Base-by-base conservation (phyloP, 768 basidiomycete species). In the Mycena galopus region DNA sequence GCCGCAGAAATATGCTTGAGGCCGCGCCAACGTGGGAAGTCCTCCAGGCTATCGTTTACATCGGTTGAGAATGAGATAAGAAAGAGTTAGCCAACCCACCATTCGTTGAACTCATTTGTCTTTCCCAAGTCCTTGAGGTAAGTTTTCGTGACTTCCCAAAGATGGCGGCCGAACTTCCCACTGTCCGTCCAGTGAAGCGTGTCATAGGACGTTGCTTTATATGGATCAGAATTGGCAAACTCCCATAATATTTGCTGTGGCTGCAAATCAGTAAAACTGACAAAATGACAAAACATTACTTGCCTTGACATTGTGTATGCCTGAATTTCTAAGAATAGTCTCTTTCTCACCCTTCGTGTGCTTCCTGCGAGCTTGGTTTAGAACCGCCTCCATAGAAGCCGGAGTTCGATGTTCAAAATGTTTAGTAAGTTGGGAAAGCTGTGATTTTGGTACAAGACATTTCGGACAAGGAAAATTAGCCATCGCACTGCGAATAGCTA, bases 171-270 rank as follows among this genome's bases (percentile, higher is more conserved):
- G 33, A 56, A 71, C 2, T 51, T 53, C 21, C 69, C 69, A 3
- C 69, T 47, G 17, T 71, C 69, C 16, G 65, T 65, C 29, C 7
- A 71, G 16, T 71, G 69, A 17, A 71, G 61, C 37, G 56, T 60
- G 47, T 71, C 69, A 25, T 65, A 71, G 27, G 63, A 63, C 1
- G 47, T 16, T n/a, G 63, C 69, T 33, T 59, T 19, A 29, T 71
- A 71, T 29, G 55, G 56, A 27, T 65, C 63, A 10, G 64, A 71
- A 33, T 71, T 16, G 30, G 29, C 35, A 29, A 70, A 70, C 11
- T 51, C n/a, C 69, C 69, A 70, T 27, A 63, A 61, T n/a, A 63
- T 57, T 33, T 70, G 69, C 69, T 70, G 29, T 25, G 19, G 30
- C 2, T 4, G 27, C 21, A 19, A 39, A n/a, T 57, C 8, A 32